These are phyloP conservation scores for Diplocarpon rosae DNA, from an alignment of 2,329 filamentous ascomycete genomes.

Conservation along the genomic window DNA sequence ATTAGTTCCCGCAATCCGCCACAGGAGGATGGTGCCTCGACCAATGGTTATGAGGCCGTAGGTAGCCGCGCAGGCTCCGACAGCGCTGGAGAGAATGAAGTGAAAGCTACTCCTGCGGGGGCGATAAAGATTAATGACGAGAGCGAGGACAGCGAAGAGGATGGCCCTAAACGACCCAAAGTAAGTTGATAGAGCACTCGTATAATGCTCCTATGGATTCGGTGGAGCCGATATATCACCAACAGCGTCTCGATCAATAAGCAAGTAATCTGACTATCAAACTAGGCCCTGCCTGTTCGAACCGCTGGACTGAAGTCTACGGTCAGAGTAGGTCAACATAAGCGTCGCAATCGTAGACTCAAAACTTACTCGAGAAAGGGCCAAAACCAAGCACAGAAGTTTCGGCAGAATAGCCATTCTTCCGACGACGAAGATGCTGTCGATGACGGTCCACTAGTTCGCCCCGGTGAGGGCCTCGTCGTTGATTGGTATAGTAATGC, in stretches of 20 bases:
- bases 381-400: constrained; percentile 19
- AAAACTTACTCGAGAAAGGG: constrained; percentile 31
- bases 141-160: constrained; percentile 40
- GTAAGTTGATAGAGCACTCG: constrained; percentile 15
- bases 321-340: constrained; percentile 25
- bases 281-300: constrained; percentile 27
- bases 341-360: constrained; percentile 21
- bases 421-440: constrained; percentile 18
- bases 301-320: constrained; percentile 13
- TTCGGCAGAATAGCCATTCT: constrained; percentile 5
- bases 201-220: too few species aligned
- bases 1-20: constrained; percentile 35
- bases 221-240: too few species aligned
- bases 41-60: constrained; percentile 17
- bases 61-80: constrained; percentile 35
- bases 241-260: too few species aligned
- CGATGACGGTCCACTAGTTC: constrained; percentile 55
- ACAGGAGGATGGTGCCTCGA: constrained; percentile 8
- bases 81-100: constrained; percentile 38
- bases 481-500: constrained; percentile 72
- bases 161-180: constrained; percentile 14
- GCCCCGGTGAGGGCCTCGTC: constrained; percentile 73
- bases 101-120: constrained; percentile 3
- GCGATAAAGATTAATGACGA: constrained; percentile 48
- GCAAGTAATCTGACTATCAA: not conserved